Percentiles rank a stretch among this genome's conserved stretches.
These are phyloP conservation scores for Akanthomyces uredinophilus DNA, from an alignment of 2,329 filamentous ascomycete genomes.

Conservation along the genomic window DNA sequence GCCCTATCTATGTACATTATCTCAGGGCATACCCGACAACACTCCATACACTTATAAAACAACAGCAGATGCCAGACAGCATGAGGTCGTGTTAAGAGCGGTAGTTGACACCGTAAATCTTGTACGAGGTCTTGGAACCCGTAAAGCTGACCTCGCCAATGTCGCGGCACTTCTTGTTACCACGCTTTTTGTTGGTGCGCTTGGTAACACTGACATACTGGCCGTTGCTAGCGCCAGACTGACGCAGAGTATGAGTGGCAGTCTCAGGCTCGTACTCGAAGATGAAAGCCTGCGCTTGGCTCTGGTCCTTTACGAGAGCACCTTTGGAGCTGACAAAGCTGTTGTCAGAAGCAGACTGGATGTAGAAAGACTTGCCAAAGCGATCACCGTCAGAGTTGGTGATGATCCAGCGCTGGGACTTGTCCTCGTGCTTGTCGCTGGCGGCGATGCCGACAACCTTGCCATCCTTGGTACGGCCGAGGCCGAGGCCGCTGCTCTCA, in stretches of 20 bases:
- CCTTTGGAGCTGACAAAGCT: constrained; percentile 19
- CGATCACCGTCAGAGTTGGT: constrained; percentile 29
- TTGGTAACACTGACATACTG: constrained; percentile 4
- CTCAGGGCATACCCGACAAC: neutral
- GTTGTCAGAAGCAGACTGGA: constrained; percentile 25
- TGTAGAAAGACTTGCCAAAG: constrained; percentile 19
- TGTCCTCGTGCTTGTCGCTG: constrained; percentile 30
- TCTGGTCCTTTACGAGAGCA: constrained; percentile 13
- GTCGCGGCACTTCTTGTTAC: neutral
- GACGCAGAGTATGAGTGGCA: constrained; percentile 1
- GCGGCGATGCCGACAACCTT: constrained; percentile 16
- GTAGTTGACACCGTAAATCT: constrained; percentile 15
- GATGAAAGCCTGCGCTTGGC: constrained; percentile 7
- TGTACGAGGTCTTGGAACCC: constrained; percentile 1
- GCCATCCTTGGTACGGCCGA: constrained; percentile 28
- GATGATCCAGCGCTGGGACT: constrained; percentile 44
- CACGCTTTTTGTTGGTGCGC: constrained; percentile 6
- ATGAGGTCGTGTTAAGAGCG: neutral
- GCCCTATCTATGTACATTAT: neutral
- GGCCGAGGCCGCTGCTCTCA: constrained; percentile 36
- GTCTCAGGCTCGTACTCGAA: constrained; percentile 11
- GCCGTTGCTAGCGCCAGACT: neutral
- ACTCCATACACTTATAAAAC: too few relatives aligned
- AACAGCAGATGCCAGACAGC: neutral
- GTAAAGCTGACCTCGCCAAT: constrained; percentile 3